Conservation (phyloP, 345 rosid genomes). For the Murraya koenigii region DNA sequence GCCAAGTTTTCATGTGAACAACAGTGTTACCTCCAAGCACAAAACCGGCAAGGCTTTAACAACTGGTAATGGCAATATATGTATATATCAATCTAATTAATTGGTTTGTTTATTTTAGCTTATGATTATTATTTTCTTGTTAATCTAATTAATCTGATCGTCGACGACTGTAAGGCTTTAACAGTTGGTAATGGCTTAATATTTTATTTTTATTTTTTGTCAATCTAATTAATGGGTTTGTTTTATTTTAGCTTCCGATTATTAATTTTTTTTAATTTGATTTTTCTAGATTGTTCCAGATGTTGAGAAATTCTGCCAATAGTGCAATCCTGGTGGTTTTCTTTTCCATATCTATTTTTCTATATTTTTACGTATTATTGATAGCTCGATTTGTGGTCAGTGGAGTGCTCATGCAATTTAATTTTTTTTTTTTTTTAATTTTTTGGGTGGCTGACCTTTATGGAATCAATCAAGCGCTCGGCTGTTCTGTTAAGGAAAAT, state of each 20-base stretch:
- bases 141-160: too few species aligned
- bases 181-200: slow-evolving; percentile 42
- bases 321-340: slow-evolving; percentile 93
- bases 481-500: background rate
- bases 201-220: background rate
- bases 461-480: background rate
- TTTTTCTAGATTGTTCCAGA: slow-evolving; percentile 43
- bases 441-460: background rate
- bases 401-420: background rate
- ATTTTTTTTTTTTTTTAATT: background rate
- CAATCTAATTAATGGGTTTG: background rate
- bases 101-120: too few species aligned
- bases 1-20: slow-evolving; percentile 95
- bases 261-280: background rate
- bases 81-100: too few species aligned
- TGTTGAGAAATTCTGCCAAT: slow-evolving; percentile 85
- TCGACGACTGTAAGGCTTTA: too few species aligned
- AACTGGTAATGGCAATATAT: too few species aligned
- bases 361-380: too few species aligned
- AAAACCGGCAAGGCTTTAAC: slow-evolving; percentile 43
- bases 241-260: slow-evolving; percentile 7
- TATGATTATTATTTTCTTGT: too few species aligned
- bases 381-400: background rate
- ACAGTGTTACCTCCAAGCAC: slow-evolving; percentile 57
- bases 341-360: slow-evolving; percentile 1